Base-by-base conservation (phyloP, 257 asterid species). In the Solanum bukasovii region DNA sequence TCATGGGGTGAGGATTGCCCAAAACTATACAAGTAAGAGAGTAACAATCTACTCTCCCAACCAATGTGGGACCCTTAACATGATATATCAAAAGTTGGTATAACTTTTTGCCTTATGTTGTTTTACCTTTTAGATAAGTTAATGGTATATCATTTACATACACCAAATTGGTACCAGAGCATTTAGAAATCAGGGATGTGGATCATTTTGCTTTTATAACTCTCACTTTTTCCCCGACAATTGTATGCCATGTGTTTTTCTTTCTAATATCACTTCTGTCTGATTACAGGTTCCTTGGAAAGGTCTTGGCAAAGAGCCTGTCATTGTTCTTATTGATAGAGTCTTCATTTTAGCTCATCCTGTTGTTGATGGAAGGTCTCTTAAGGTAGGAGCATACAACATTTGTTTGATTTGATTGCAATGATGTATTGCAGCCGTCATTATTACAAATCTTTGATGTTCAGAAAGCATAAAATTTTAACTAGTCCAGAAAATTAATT, bases 291-390 rank as follows among this genome's bases (percentile, higher is more conserved):
- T 97, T 87, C 99, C 99, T 86, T 97, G 99, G 99, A 97, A 97
- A 92, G 88, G 99, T 89, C 99, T 97, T 81, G 99, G 99, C 86
- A 97, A 97, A 94, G 99, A 97, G 94, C 99, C 99, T 5, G 99
- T 97, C 86, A 96, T 97, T 90, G 99, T 97, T 93, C 96, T 95
- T 84, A 96, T 97, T 88, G 99, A 97, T 90, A 95, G 93, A 90
- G 96, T 97, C 82, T 97, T 97, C 90, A 93, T 97, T 89, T 96
- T 97, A 90, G 99, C 98, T 71, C 96, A 93, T 92, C 98, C 99
- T 87, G 94, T 90, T 42, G 89, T 94, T 78, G 97, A 90, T 89
- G 98, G 94, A 88, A 92, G 94, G 89, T 93, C 98, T 92, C 92
- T 90, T 84, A 94, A 96, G 99, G 99, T 97, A 89, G 35, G 88